Percentiles rank a stretch among this genome's conserved stretches.
These are phyloP conservation scores for Macrophomina phaseolina DNA, from an alignment of 2,329 filamentous ascomycete species.

Conservation along the genomic window DNA sequence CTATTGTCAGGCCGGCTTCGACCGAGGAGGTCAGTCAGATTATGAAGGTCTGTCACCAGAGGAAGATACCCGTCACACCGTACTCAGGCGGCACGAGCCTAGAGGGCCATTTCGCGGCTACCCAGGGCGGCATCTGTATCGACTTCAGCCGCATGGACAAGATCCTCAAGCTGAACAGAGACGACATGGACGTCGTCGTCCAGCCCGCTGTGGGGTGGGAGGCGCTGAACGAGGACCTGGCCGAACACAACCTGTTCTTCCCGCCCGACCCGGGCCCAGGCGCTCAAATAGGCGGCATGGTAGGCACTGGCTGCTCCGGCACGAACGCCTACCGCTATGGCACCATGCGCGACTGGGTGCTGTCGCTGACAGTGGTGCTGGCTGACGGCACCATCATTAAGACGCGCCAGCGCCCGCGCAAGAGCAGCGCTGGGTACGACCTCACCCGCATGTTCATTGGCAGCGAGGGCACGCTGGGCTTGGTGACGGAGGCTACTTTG, in stretches of 20 bases:
- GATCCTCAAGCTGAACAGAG: constrained; percentile 76
- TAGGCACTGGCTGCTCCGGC: constrained; percentile 76
- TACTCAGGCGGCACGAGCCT: constrained; percentile 89
- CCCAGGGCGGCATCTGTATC: constrained; percentile 80
- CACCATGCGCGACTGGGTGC: constrained; percentile 94
- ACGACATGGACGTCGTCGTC: constrained; percentile 64
- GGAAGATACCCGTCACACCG: constrained; percentile 82
- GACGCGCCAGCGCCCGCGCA: constrained; percentile 84
- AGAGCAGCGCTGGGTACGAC: constrained; percentile 91
- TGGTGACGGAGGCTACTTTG: constrained; percentile 88
- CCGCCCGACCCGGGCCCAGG: constrained; percentile 90
- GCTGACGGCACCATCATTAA: constrained; percentile 90
- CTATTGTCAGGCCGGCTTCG: constrained; percentile 75
- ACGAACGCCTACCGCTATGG: constrained; percentile 93
- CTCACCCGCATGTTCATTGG: constrained; percentile 89
- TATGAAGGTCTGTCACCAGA: constrained; percentile 84
- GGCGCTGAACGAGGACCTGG: constrained; percentile 77
- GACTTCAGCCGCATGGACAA: constrained; percentile 87
- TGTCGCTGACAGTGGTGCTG: constrained; percentile 84
- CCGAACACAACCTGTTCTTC: constrained; percentile 79
- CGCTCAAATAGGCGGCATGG: constrained; percentile 90
- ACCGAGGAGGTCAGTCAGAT: constrained; percentile 86
- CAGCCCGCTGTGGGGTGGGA: constrained; percentile 83
- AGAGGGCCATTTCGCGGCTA: constrained; percentile 87
- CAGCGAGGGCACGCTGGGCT: constrained; percentile 86